These are phyloP conservation scores for bread wheat (Triticum aestivum) DNA, from an alignment of 176 grass and related monocot genomes.

Conservation along the genomic window IWGSC_CS_RefSeq_v2.1 NC_057807.1:481474628-481475127, in stretches of 20 bases:
- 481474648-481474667: constrained; percentile 11
- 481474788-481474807: neutral
- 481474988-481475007: neutral
- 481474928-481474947: neutral
- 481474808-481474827: neutral
- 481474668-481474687: neutral
- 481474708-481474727: neutral
- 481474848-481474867: neutral
- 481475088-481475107: constrained; percentile 42
- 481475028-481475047: neutral
- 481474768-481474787: neutral
- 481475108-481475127: constrained; percentile 39
- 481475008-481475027: neutral
- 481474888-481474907: neutral
- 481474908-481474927: neutral
- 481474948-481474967: neutral
- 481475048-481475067: constrained; percentile 10
- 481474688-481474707: neutral
- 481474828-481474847: neutral
- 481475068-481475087: constrained; percentile 40
- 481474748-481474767: neutral
- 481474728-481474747: neutral
- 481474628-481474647: constrained; percentile 41
- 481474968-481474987: constrained; percentile 5
- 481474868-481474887: neutral